Evolutionary conservation across 768 basidiomycete species (phyloP), one percentile per base, ranked within the genome.

Genomic region (Favolaschia claudopus): DNA sequence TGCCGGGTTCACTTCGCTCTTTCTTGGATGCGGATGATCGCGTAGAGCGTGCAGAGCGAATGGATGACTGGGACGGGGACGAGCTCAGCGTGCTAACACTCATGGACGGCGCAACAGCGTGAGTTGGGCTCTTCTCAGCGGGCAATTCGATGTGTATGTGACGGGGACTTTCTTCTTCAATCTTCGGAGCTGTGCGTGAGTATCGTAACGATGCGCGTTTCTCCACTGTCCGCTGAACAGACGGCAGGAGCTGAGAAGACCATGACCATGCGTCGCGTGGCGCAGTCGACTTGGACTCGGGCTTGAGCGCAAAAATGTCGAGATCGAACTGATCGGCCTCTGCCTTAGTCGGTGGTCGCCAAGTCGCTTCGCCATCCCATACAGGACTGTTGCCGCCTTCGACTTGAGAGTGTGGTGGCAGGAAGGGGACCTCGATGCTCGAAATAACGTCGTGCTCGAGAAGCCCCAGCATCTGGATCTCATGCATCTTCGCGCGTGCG

Each of bases 401-500:
- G 25, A 78, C 77, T 27, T 55, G 29, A 62, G 76, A 71, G 28
- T 85, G 82, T 27, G 60, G 60, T 8, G 84, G 81, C 25, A 94
- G 74, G 69, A 87, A 90, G 2, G 96, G 95, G 13, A 97, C 86
- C 61, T 92, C 91, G 58, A 97, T 95, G 62, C 89, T 89, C 5
- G 93, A 89, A 20, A 94, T 86, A 28, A 97, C 89, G 65, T 96
- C 95, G 65, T 96, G 92, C 64, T 95, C 95, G 39, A 96, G 79
- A 9, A 96, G 77, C 7, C 96, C 96, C 1, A 97, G 83, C 92
- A 93, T 96, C 69, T 97, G 92, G 34, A 97, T 94, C 69, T 96
- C 93, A 67, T 95, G 93, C 94, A 97, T 96, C 76, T 93, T 93
- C n/a, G 92, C 95, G 28, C 96, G 87, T 6, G 94, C 90, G 24